phyloP scores from a whole-genome alignment of 2,329 filamentous ascomycete genomes.

The Exophiala mesophila region DNA sequence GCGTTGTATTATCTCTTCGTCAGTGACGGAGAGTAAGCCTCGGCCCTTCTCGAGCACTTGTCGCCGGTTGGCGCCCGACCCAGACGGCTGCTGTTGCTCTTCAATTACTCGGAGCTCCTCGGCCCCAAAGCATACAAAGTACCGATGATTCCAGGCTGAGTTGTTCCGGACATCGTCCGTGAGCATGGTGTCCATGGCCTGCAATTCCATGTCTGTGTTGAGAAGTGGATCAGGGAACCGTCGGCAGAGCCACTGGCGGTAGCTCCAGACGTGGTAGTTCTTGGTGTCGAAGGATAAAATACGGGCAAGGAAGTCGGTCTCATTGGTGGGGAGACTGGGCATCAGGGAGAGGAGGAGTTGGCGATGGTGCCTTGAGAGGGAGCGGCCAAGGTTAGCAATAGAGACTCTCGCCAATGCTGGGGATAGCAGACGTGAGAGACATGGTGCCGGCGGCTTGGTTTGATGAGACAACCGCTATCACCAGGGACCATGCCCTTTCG shows the following conservation, averaged over 20 bases:
- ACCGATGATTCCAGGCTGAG: slow-evolving; percentile 94
- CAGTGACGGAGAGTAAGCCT: slow-evolving; percentile 40
- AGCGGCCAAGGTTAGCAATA: no score
- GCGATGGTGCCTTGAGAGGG: slow-evolving; percentile 59
- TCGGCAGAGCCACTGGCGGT: slow-evolving; percentile 73
- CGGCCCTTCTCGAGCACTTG: slow-evolving; percentile 11
- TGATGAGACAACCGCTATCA: no score
- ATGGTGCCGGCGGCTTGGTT: no score
- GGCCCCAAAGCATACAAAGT: slow-evolving; percentile 77
- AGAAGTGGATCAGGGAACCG: slow-evolving; percentile 42
- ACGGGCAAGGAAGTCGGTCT: slow-evolving; percentile 67
- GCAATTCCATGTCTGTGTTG: slow-evolving; percentile 55
- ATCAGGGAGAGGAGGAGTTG: slow-evolving; percentile 53
- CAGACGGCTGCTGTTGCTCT: no score
- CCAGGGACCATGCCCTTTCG: no score
- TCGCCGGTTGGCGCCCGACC: slow-evolving; percentile 12
- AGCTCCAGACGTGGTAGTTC: slow-evolving; percentile 99
- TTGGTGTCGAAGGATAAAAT: slow-evolving; percentile 88
- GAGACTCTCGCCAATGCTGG: no score
- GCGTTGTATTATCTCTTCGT: slow-evolving; percentile 60
- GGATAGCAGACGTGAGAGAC: no score
- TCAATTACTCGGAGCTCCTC: slow-evolving; percentile 39
- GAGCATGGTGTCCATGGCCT: slow-evolving; percentile 67
- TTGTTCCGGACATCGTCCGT: slow-evolving; percentile 86
- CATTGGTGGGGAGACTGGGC: slow-evolving; percentile 57